Conservation (phyloP, 306 rosid genomes). For the Hippophae gyantsensis region DNA sequence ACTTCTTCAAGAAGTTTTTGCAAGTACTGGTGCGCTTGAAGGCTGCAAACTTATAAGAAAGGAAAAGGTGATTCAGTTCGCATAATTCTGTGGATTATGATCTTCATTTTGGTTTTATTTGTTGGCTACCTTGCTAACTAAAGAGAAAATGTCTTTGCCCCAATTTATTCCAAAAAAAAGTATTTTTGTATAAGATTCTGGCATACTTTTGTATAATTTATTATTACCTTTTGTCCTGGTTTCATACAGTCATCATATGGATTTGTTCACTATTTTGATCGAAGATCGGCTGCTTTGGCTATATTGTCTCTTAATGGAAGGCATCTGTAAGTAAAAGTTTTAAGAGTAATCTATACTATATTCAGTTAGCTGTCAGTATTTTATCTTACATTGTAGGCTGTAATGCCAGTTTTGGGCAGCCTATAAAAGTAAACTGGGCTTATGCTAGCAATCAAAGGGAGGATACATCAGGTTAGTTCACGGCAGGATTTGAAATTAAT, state of each 20-base stretch:
- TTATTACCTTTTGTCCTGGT: neutral
- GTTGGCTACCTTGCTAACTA: too few relatives aligned
- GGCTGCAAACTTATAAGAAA: slow-evolving; percentile 83
- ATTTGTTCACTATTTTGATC: slow-evolving; percentile 73
- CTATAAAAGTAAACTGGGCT: slow-evolving; percentile 89
- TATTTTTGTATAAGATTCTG: too few relatives aligned
- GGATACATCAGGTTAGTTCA: slow-evolving; percentile 66
- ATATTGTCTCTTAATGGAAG: slow-evolving; percentile 74
- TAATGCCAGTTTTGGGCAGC: slow-evolving; percentile 58
- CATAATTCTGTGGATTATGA: neutral
- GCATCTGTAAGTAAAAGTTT: slow-evolving; percentile 41
- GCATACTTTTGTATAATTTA: neutral
- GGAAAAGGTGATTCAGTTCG: slow-evolving; percentile 46
- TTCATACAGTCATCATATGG: slow-evolving; percentile 74
- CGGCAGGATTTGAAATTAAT: slow-evolving; percentile 2
- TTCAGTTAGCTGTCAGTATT: too few relatives aligned
- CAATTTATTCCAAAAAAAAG: too few relatives aligned
- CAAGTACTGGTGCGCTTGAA: slow-evolving; percentile 60
- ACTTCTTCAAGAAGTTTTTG: slow-evolving; percentile 74
- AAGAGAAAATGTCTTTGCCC: too few relatives aligned
- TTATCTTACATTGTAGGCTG: too few relatives aligned
- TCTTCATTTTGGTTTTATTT: neutral
- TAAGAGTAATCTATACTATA: too few relatives aligned
- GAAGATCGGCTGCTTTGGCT: slow-evolving; percentile 58
- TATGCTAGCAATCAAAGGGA: slow-evolving; percentile 86